phyloP scores from a whole-genome alignment of 1,139 yeast species.

The Kurtzmaniella quercitrusa region DNA sequence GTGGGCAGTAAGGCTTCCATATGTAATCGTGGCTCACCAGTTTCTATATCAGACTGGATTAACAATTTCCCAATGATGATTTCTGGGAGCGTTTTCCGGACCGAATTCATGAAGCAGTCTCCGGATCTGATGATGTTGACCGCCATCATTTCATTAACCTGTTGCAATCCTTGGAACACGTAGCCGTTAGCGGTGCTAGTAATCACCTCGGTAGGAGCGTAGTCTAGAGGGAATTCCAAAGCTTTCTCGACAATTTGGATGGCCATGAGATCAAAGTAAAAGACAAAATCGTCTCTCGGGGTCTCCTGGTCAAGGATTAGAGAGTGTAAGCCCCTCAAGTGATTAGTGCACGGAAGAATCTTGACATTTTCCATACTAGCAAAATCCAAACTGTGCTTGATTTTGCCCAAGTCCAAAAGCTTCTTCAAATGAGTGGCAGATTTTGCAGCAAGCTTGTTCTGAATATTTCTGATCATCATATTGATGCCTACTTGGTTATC shows the following conservation, averaged over 20 bases:
- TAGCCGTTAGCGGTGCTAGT: conserved; percentile 29
- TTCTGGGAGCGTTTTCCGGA: conserved; percentile 72
- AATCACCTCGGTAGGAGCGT: conserved; percentile 23
- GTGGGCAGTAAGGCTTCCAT: conserved; percentile 52
- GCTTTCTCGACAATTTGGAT: conserved; percentile 65
- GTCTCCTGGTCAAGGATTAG: conserved; percentile 56
- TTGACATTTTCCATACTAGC: conserved; percentile 24
- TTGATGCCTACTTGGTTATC: conserved; percentile 79
- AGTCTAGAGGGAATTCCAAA: conserved; percentile 42
- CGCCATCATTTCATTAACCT: conserved; percentile 54
- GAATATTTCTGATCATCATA: conserved; percentile 74
- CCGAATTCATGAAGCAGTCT: conserved; percentile 80
- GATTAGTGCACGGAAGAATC: conserved; percentile 58
- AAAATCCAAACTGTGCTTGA: conserved; percentile 26
- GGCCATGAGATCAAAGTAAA: conserved; percentile 79
- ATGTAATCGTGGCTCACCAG: conserved; percentile 94
- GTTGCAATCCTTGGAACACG: conserved; percentile 34
- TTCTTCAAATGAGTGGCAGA: conserved; percentile 62
- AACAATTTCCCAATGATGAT: conserved; percentile 76
- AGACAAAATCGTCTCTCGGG: conserved; percentile 71
- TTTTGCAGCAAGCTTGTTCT: conserved; percentile 63
- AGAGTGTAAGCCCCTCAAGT: conserved; percentile 68
- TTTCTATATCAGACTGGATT: conserved; percentile 79
- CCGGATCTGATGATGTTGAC: conserved; percentile 87
- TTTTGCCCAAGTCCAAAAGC: conserved; percentile 49